Base-by-base conservation (phyloP, 2,329 filamentous ascomycete species). In the Trichoderma sp. region DNA sequence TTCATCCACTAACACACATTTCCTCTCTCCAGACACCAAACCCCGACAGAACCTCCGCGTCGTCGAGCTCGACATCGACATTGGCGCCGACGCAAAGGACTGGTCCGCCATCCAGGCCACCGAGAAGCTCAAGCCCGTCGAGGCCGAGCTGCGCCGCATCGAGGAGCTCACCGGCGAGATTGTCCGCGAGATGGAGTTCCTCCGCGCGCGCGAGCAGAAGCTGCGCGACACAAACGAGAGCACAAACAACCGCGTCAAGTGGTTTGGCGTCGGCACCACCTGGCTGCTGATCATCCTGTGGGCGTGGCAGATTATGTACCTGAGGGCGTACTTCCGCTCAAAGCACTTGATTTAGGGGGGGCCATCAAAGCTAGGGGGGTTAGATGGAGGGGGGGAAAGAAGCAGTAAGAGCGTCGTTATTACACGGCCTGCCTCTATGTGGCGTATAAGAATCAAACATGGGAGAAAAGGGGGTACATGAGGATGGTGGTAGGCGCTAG, bases 171-270 rank as follows among this genome's bases (percentile, higher is more conserved):
- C 97, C 49, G 86, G 85, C 73, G 95, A 98, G 83, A 89, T 98
- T 72, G 95, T 97, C 59, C 82, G 82, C 72, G 95, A 98, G 86
- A 97, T 99, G 95, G 95, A 98, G 73, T 99, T 98, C 83, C 88
- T 99, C 75, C 89, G 96, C 73, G 76, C 81, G 49, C 89, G 96
- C 75, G 96, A 99, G 86, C 94, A 97, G 87, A 97, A 93, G 85
- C 87, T 99, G 75, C 87, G 96, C 79, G 95, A 99, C 83, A 99
- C 96, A 75, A 99, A 99, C 82, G 96, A 99, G 90, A 98, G 95
- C 86, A 99, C 96, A 73, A 99, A 99, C 83, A 96, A 92, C 83
- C 89, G 96, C 70, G 96, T 99, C 77, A 99, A 98, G 86, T 98
- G 93, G 94, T 99, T 99, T 82, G 95, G 95, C 59, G 90, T 97